Base-by-base conservation (phyloP, 2,329 filamentous ascomycete genomes). In the Verruconis gallopava region DNA sequence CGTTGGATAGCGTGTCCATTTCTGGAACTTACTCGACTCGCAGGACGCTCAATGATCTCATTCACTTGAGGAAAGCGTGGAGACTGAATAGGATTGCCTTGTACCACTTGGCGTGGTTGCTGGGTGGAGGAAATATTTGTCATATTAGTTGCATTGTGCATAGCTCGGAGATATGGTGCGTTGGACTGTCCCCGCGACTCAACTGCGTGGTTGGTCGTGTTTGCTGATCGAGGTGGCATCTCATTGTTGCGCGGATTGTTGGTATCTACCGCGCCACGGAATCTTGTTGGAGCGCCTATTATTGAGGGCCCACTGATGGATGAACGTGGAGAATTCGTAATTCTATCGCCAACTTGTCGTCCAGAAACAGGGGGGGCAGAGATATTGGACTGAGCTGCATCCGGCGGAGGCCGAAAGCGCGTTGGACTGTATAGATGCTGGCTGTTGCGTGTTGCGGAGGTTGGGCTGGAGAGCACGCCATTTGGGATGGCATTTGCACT, bases 1-100 rank as follows among this genome's bases (percentile, higher is more conserved):
- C n/a, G 25, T n/a, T 30, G 25, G n/a, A 30, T n/a, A 9, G n/a
- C 9, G 25, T 30, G n/a, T n/a, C 25, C 25, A n/a, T n/a, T n/a
- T 30, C 25, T 30, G 6, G 25, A 9, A 13, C 52, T 51, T 5
- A 61, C 54, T 17, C 58, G 52, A 34, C 58, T 61, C 21, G 55
- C 52, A 4, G 59, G 59, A 15, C 59, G 55, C 48, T 62, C 58
- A 21, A 60, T 58, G 48, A 55, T 52, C 21, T 61, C 58, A 38
- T 54, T 48, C 13, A 53, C 45, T 20, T 53, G 50, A 35, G 48
- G 51, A 49, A 40, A 56, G 54, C n/a, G 53, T 48, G 21, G 51
- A 51, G 5, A 50, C 47, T 41, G 53, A 54, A 37, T 52, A 51
- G 11, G 53, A 51, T 34, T 51, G 43, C 42, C 54, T 51, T 12